A percentile compares a stretch with the other conserved stretches of the same genome.
Conservation (phyloP, 257 asterid species). For the Solanum corneliomulleri region DNA sequence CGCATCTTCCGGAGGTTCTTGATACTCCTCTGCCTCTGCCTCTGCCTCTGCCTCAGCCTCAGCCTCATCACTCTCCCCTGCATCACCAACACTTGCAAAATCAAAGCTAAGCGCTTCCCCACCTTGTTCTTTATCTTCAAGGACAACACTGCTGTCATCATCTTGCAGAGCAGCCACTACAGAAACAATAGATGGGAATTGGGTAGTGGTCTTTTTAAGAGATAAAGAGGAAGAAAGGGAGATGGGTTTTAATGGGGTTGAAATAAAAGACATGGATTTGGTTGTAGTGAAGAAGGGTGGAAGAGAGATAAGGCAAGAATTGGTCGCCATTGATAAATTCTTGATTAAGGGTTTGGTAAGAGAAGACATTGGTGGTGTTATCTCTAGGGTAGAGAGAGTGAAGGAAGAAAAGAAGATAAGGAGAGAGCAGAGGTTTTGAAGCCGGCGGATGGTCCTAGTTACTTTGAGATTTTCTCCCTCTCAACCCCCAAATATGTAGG, state of each 20-base stretch:
- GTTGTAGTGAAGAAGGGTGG: constrained; percentile 36
- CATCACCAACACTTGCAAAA: constrained; percentile 16
- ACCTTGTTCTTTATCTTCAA: constrained; percentile 24
- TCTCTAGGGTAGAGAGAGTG: neutral
- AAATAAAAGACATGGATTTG: constrained; percentile 24
- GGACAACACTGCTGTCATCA: constrained; percentile 34
- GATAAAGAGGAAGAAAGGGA: constrained; percentile 16
- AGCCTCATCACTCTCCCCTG: constrained; percentile 13
- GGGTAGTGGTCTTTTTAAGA: constrained; percentile 19
- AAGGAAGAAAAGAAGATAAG: neutral
- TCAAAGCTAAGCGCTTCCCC: constrained; percentile 14
- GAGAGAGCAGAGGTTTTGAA: constrained; percentile 9
- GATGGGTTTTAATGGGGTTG: neutral
- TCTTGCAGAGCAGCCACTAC: constrained; percentile 42
- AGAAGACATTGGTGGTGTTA: constrained; percentile 27
- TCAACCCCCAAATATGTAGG: neutral
- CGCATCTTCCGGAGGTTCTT: constrained; percentile 70
- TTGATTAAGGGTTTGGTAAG: constrained; percentile 29
- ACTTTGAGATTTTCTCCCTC: neutral
- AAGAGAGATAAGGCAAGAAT: constrained; percentile 39
- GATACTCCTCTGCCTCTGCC: constrained; percentile 4
- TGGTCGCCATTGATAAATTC: constrained; percentile 45
- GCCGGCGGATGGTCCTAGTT: neutral
- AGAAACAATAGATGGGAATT: constrained; percentile 19
- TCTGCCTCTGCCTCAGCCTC: neutral